A percentile compares a stretch with the other conserved stretches of the same genome.
Conservation (phyloP, 2,329 filamentous ascomycete genomes). For the Cryphonectria japonica region DNA sequence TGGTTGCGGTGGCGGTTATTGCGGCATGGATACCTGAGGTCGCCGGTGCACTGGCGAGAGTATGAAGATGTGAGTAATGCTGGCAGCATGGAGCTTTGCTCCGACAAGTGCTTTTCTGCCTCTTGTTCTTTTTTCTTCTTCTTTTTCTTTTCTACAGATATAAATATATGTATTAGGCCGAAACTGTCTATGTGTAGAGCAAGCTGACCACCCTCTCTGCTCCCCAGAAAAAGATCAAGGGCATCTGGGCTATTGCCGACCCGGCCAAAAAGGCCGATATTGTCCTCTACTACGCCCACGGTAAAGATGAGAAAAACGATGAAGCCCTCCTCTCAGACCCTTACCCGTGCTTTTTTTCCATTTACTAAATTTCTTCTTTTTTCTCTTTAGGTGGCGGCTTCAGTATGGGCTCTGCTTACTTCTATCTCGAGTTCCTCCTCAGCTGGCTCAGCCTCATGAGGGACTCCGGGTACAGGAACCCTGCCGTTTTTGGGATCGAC, state of each 20-base stretch:
- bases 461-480: constrained; percentile 69
- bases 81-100: background rate
- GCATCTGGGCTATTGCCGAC: constrained; percentile 72
- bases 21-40: constrained; percentile 67
- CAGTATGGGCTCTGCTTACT: constrained; percentile 78
- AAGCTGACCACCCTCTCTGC: background rate
- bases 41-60: constrained; percentile 67
- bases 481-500: constrained; percentile 77
- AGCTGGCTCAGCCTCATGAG: constrained; percentile 70
- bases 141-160: background rate
- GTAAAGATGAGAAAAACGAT: constrained; percentile 44
- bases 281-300: constrained; percentile 82
- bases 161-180: too few relatives aligned
- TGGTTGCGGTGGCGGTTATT: constrained; percentile 78
- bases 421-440: constrained; percentile 83
- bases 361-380: constrained; percentile 2
- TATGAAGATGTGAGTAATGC: constrained; percentile 48
- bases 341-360: background rate
- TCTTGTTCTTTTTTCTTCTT: background rate
- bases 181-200: background rate
- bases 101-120: background rate
- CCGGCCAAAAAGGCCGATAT: constrained; percentile 68
- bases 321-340: background rate
- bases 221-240: constrained; percentile 54
- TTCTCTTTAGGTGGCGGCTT: constrained; percentile 70